Evolutionary conservation across 2,329 filamentous ascomycete species (phyloP), one percentile per base, ranked within the genome.

Genomic region (Aspergillus pseudoglaucus): DNA sequence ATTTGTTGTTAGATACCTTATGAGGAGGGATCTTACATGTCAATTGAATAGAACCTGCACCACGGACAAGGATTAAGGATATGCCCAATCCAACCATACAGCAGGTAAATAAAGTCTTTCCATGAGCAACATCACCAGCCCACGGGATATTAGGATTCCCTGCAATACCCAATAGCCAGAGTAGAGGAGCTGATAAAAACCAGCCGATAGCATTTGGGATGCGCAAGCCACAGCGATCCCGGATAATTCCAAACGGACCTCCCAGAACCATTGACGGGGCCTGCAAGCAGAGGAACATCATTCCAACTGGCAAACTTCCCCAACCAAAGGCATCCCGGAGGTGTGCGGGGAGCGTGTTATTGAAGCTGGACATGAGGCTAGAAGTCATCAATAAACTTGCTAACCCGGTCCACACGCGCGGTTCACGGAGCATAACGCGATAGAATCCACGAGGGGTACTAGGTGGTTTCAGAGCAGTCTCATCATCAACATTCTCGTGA

Each of bases 261-360:
- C 78, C 77, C 2, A 79, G 53, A 56, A 86, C 79, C 6, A 77
- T 75, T 3, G 50, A 50, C 0, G 84, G 84, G 2, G 83, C 65
- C 42, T 84, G 77, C 30, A 87, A 56, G 3, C 74, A 68, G 2
- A 82, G 67, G 54, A 83, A 81, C n/a, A 81, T 62, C 6, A 83
- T 61, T 0, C 80, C 80, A 1, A 78, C 75, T 0, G 74, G 77
- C 0, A 74, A 72, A 0, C 79, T 75, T 41, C 73, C 67, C 76
- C 78, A 83, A 47, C 65, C 53, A 53, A 83, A 84, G 0, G 67
- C 71, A 7, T 67, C 58, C 37, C 75, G 68, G 6, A 81, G 76
- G 54, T 77, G 80, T 0, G 83, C 64, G 1, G 80, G 78, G 1
- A 82, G 57, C 1, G 80, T 75, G 1, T 75, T 73, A 51, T 82